phyloP scores from a whole-genome alignment of 2,329 filamentous ascomycete genomes.

The Septoria petroselini region DNA sequence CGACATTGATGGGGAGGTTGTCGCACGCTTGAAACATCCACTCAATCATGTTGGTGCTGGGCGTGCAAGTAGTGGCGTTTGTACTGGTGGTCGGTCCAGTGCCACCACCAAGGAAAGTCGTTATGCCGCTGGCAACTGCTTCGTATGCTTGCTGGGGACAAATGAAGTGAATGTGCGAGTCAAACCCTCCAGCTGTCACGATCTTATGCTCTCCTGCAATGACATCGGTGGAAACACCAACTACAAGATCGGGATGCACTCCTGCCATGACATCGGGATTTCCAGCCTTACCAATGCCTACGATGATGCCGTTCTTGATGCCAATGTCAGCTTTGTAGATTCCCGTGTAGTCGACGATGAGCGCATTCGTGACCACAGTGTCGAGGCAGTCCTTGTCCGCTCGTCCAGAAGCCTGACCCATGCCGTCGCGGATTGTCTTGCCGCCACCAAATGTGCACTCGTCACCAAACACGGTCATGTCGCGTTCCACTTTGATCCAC shows the following conservation, averaged over 20 bases:
- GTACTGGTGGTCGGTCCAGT: slow-evolving; percentile 90
- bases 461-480: slow-evolving; percentile 80
- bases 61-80: slow-evolving; percentile 90
- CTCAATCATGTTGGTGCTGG: slow-evolving; percentile 74
- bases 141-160: slow-evolving; percentile 89
- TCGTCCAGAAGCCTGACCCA: slow-evolving; percentile 85
- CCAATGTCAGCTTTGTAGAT: slow-evolving; percentile 98
- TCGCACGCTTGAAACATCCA: slow-evolving; percentile 91
- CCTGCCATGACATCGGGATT: slow-evolving; percentile 98
- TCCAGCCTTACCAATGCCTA: slow-evolving; percentile 87
- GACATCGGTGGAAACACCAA: slow-evolving; percentile 87
- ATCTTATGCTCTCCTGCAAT: slow-evolving; percentile 89
- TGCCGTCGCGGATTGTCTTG: slow-evolving; percentile 89
- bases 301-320: slow-evolving; percentile 81
- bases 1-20: slow-evolving; percentile 75
- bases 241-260: slow-evolving; percentile 71
- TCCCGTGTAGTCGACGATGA: slow-evolving; percentile 86
- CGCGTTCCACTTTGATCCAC: slow-evolving; percentile 86
- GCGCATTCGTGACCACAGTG: slow-evolving; percentile 81
- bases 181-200: slow-evolving; percentile 83
- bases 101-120: slow-evolving; percentile 85
- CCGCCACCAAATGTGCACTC: slow-evolving; percentile 95
- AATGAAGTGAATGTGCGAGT: slow-evolving; percentile 91
- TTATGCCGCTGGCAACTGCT: slow-evolving; percentile 79
- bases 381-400: slow-evolving; percentile 71